Evolutionary conservation across 2,329 filamentous ascomycete genomes (phyloP), one percentile per base, ranked within the genome.

Genomic region (Mycogone perniciosa): DNA sequence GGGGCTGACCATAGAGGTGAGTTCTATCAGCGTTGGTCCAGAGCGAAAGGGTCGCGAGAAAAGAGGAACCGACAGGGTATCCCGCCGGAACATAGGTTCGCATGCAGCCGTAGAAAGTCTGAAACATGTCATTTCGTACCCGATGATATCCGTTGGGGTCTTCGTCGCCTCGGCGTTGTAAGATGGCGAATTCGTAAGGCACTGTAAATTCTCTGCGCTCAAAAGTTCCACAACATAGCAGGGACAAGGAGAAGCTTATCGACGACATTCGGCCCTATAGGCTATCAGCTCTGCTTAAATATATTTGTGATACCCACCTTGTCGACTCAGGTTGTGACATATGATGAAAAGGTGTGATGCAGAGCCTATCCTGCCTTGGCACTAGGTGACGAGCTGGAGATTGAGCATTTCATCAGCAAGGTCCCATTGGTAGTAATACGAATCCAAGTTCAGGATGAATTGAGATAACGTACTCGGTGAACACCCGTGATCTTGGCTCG

Each of bases 251-350:
- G 30, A 43, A 37, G 31, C 40, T 20, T 44, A 52, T 44, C 29
- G 45, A 52, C 44, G 39, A 44, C 31, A 52, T 52, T 52, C 50
- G 50, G 50, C 48, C 50, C 50, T 52, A 52, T 52, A 39, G 7
- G 31, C 26, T 30, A 47, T 27, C 8, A 46, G 20, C 39, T 37
- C 20, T 13, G 10, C 2, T 6, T 35, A 44, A 4, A 48, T 44
- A 27, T 40, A 31, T 30, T 40, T 9, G 50, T 52, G 45, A 40
- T 48, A 48, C 44, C 34, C 45, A 48, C 39, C 45, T 44, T 48
- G 30, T 9, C 51, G 46, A 53, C 39, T 54, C 47, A 48, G 38
- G 40, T 50, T 41, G 43, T 51, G 48, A 53, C 48, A 48, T 53
- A 43, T 46, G 13, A 27, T 45, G 46, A 42, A 34, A 39, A n/a